These are phyloP conservation scores for Orobanche coerulescens DNA, from an alignment of 257 asterid species.

Conservation along the genomic window DNA sequence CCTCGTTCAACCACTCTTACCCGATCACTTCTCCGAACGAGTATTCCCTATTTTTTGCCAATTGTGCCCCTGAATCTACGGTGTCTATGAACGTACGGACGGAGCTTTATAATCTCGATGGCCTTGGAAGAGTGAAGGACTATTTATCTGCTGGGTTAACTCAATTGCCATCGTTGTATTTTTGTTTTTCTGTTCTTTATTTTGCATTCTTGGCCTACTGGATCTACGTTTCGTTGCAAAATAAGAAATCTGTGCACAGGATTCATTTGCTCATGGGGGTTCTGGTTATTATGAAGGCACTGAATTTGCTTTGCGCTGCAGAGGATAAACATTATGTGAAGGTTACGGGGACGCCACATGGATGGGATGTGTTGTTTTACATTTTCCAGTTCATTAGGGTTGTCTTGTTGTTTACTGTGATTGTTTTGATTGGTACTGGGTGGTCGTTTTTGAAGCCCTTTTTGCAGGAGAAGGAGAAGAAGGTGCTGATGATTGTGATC, in stretches of 20 bases:
- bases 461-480: conserved; percentile 89
- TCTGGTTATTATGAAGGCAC: conserved; percentile 70
- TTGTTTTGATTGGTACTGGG: conserved; percentile 80
- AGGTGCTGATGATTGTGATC: conserved; percentile 94
- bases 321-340: conserved; percentile 95
- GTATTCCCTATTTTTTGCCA: conserved; percentile 82
- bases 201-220: conserved; percentile 57
- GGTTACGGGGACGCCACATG: conserved; percentile 93
- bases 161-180: conserved; percentile 68
- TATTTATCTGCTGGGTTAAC: conserved; percentile 80
- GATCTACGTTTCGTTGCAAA: conserved; percentile 44
- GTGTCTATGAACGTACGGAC: conserved; percentile 83
- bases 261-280: conserved; percentile 75
- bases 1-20: conserved; percentile 49
- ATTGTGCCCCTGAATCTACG: conserved; percentile 78
- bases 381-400: conserved; percentile 85
- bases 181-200: conserved; percentile 50
- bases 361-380: conserved; percentile 96
- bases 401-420: conserved; percentile 74
- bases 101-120: conserved; percentile 75
- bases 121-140: conserved; percentile 57
- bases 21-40: conserved; percentile 79
- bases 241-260: conserved; percentile 68
- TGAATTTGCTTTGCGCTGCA: conserved; percentile 80
- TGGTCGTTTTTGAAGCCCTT: conserved; percentile 93